phyloP scores from a whole-genome alignment of 2,329 filamentous ascomycete species.

The Neoascochyta sp. region DNA sequence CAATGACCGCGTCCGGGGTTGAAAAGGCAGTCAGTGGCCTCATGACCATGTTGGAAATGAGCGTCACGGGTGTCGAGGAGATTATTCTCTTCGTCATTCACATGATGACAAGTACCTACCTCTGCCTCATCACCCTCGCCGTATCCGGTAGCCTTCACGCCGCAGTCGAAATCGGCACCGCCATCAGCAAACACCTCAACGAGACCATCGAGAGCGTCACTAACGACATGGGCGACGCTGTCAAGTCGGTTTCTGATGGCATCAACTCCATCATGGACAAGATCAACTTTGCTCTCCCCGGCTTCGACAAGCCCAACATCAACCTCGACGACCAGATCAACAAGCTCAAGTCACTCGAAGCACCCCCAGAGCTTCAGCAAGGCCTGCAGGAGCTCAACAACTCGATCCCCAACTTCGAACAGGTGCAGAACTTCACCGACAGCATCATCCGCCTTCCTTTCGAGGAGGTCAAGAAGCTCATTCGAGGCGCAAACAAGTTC shows the following conservation, averaged over 20 bases:
- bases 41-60: slow-evolving; percentile 72
- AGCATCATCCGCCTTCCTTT: slow-evolving; percentile 75
- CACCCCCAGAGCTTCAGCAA: slow-evolving; percentile 65
- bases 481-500: slow-evolving; percentile 70
- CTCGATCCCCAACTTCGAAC: slow-evolving; percentile 75
- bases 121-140: slow-evolving; percentile 82
- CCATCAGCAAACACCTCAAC: slow-evolving; percentile 60
- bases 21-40: slow-evolving; percentile 76
- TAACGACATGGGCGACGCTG: slow-evolving; percentile 44
- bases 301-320: slow-evolving; percentile 51
- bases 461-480: slow-evolving; percentile 67
- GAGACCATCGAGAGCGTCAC: slow-evolving; percentile 58
- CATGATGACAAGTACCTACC: slow-evolving; percentile 83
- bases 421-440: slow-evolving; percentile 79
- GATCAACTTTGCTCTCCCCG: slow-evolving; percentile 42
- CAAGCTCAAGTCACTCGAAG: slow-evolving; percentile 65
- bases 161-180: slow-evolving; percentile 59
- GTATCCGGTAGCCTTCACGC: slow-evolving; percentile 74
- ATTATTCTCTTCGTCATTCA: slow-evolving; percentile 91
- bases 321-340: slow-evolving; percentile 64
- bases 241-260: slow-evolving; percentile 31
- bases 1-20: slow-evolving; percentile 74
- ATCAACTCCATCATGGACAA: slow-evolving; percentile 42
- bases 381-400: slow-evolving; percentile 69
- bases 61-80: slow-evolving; percentile 77